Evolutionary conservation across 208 protist genomes (phyloP).

Genomic region (Sergeia podlipaevii): DNA sequence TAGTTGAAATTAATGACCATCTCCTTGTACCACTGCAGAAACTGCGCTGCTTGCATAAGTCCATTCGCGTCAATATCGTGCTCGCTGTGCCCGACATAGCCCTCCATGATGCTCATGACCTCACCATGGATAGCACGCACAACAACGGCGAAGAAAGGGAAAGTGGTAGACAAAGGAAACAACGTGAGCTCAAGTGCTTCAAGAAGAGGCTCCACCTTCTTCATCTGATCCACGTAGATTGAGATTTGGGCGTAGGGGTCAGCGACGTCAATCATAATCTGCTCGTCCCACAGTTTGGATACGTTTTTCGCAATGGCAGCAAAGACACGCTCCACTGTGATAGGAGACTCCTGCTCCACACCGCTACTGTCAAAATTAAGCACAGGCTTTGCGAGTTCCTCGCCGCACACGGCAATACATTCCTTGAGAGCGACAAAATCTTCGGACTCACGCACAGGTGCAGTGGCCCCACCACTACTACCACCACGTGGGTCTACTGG

Average conservation of each 20-base stretch:
- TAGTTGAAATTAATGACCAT: slow-evolving; percentile 67
- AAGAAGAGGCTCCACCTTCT: slow-evolving; percentile 76
- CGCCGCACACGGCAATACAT: slow-evolving; percentile 62
- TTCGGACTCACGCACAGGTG: slow-evolving; percentile 20
- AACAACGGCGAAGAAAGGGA: slow-evolving; percentile 76
- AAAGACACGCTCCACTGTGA: slow-evolving; percentile 50
- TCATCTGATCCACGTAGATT: slow-evolving; percentile 82
- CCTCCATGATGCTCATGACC: slow-evolving; percentile 70
- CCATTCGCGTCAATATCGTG: slow-evolving; percentile 63
- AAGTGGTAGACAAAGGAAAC: slow-evolving; percentile 67
- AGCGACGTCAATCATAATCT: slow-evolving; percentile 79
- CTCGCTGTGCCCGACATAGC: slow-evolving; percentile 43
- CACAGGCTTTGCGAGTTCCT: slow-evolving; percentile 45
- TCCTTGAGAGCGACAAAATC: slow-evolving; percentile 71
- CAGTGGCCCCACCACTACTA: neutral
- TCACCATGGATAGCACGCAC: slow-evolving; percentile 64
- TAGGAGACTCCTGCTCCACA: slow-evolving; percentile 48
- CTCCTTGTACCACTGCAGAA: slow-evolving; percentile 85
- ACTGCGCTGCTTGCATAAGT: slow-evolving; percentile 78
- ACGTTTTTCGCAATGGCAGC: slow-evolving; percentile 53
- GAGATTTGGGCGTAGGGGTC: slow-evolving; percentile 68
- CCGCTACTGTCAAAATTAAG: slow-evolving; percentile 54
- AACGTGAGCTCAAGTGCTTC: slow-evolving; percentile 79
- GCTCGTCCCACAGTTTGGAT: slow-evolving; percentile 68
- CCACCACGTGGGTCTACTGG: neutral